Evolutionary conservation across 2,329 filamentous ascomycete species (phyloP), one percentile per base, ranked within the genome.

Genomic region (Aureobasidium sp.): DNA sequence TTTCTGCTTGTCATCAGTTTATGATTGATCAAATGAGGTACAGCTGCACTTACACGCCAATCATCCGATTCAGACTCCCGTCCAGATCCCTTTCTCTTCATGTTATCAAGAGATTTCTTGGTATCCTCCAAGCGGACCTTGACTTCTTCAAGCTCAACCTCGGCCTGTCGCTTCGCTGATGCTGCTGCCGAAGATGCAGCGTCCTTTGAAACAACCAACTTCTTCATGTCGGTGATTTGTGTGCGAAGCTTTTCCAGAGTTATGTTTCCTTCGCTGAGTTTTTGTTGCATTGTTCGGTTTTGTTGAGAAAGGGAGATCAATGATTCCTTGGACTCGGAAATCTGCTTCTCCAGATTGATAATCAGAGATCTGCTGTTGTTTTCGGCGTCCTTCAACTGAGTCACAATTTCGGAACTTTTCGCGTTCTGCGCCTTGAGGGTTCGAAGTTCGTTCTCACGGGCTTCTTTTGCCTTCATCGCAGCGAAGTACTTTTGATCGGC

Each of bases 401-500:
- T 83, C 43, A 99, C 92, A 62, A 97, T 95, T 71, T 97, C 94
- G 0, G 90, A 91, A 61, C 89, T 95, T 75, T 95, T 95, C 50
- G 84, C 81, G 69, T 93, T 95, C 72, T 97, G 92, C 63, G 85
- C 81, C 63, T 90, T 85, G 61, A 96, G 77, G 3, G 86, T 83
- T 66, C 89, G 82, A 49, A 95, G 86, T 74, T 97, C 93, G 61
- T 83, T 81, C 61, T 91, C 87, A 54, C 90, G 83, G 46, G 88
- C 86, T 69, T 97, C 93, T 69, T 93, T 95, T 66, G 92, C 88
- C 71, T 96, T 96, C 80, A 95, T 91, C 9, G 92, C 90, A 1
- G 89, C 90, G 73, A 97, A 97, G 71, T 95, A 99, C 74, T 97
- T 97, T 70, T 97, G 93, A 69, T 99, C 94, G 1, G 93, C 93